Evolutionary conservation across 192 early-diverging fungal species (phyloP).

Genomic region (Gonapodya prolifera): DNA sequence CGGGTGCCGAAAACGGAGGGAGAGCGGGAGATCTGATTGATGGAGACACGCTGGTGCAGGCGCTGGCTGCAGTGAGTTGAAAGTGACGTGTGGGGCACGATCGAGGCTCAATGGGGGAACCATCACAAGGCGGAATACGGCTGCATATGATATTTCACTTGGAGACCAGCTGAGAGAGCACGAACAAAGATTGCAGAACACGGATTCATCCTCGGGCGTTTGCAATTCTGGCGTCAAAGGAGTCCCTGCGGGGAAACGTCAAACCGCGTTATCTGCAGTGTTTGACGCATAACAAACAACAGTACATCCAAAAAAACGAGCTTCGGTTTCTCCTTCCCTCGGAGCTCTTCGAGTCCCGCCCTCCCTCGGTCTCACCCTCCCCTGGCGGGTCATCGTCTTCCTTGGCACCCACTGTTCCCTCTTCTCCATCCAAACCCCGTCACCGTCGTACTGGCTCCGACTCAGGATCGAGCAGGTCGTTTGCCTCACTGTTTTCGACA

Average conservation of each 20-base stretch:
- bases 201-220: no score
- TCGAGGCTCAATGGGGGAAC: no score
- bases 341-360: not conserved
- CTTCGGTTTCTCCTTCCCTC: not conserved
- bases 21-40: not conserved
- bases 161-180: no score
- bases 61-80: not conserved
- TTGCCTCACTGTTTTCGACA: not conserved
- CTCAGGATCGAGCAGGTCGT: not conserved
- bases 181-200: no score
- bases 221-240: no score
- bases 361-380: not conserved
- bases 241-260: no score
- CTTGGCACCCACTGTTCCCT: not conserved
- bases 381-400: not conserved
- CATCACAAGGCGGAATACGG: no score
- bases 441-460: not conserved
- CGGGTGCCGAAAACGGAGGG: not conserved
- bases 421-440: not conserved
- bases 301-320: not conserved
- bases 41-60: not conserved
- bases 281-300: not conserved
- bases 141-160: no score
- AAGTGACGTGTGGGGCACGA: no score
- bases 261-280: no score